phyloP scores from a whole-genome alignment of 2,329 filamentous ascomycete genomes.

The Pseudogymnoascus sp. region DNA sequence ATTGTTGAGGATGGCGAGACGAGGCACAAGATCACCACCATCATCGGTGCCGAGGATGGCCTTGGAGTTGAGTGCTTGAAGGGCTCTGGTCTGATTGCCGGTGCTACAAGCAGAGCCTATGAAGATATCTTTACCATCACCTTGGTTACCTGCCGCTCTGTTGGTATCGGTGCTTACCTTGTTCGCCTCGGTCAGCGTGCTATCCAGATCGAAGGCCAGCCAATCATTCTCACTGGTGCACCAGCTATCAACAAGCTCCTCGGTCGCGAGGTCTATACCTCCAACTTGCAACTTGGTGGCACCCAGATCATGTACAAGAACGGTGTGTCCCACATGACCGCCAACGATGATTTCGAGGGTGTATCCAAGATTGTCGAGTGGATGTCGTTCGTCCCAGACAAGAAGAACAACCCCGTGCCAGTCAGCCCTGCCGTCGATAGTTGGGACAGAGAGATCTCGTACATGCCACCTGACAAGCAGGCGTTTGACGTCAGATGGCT shows the following conservation, averaged over 20 bases:
- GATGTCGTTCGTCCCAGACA: constrained; percentile 95
- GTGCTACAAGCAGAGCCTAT: constrained; percentile 93
- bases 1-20: constrained; percentile 81
- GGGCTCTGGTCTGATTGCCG: constrained; percentile 95
- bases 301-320: constrained; percentile 99
- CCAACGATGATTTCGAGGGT: constrained; percentile 94
- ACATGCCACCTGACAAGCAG: constrained; percentile 71
- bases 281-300: constrained; percentile 96
- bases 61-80: constrained; percentile 96
- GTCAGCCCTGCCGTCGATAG: constrained; percentile 76
- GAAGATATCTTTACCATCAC: constrained; percentile 99
- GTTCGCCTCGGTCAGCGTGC: constrained; percentile 97
- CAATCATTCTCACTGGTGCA: constrained; percentile 96
- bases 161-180: constrained; percentile 98
- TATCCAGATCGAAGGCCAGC: constrained; percentile 97
- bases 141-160: constrained; percentile 92
- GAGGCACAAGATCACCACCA: constrained; percentile 87
- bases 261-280: constrained; percentile 96
- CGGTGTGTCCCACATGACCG: constrained; percentile 98
- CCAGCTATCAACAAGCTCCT: constrained; percentile 97
- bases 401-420: constrained; percentile 88
- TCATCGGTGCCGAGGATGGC: constrained; percentile 89
- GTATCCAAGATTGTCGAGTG: constrained; percentile 96
- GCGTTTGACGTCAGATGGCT: constrained; percentile 90
- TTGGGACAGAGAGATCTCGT: constrained; percentile 90